Conservation (phyloP, 345 rosid genomes). For the Brassica rapa region DNA sequence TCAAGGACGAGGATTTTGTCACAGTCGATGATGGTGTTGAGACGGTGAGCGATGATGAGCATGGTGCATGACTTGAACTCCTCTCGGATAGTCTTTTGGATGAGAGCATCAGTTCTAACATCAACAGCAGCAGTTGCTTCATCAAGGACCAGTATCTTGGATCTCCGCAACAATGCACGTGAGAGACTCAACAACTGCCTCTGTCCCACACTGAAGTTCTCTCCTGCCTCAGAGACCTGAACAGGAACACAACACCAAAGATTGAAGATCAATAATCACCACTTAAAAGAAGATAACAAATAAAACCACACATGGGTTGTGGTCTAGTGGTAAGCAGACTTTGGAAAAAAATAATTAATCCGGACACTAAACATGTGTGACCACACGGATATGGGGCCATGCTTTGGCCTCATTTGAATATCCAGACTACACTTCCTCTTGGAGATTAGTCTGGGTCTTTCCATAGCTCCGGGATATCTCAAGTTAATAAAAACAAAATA, state of each 20-base stretch:
- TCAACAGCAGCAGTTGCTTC: conserved; percentile 94
- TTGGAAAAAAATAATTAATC: no score
- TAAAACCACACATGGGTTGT: no score
- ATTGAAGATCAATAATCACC: not conserved
- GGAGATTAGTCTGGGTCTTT: no score
- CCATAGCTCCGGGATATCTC: no score
- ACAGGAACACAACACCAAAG: conserved; percentile 14
- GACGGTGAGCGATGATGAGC: conserved; percentile 84
- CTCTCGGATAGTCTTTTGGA: conserved; percentile 71
- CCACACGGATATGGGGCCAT: no score
- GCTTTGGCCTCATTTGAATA: no score
- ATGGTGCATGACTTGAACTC: conserved; percentile 78
- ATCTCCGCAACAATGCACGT: conserved; percentile 67
- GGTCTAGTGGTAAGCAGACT: no score
- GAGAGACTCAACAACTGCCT: conserved; percentile 88
- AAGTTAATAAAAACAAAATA: conserved; percentile 22
- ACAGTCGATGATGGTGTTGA: conserved; percentile 78
- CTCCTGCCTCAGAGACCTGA: conserved; percentile 85
- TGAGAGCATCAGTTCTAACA: conserved; percentile 73
- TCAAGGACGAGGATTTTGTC: conserved; percentile 85
- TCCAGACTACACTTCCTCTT: no score
- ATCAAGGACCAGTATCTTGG: conserved; percentile 71
- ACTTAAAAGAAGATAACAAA: conserved; percentile 28
- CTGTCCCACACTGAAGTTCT: conserved; percentile 94
- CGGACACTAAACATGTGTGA: no score